Percentiles rank a stretch among this genome's conserved stretches.
Evolutionary conservation across 805 yeast species (phyloP).

Genomic region (Lipomyces orientalis): DNA sequence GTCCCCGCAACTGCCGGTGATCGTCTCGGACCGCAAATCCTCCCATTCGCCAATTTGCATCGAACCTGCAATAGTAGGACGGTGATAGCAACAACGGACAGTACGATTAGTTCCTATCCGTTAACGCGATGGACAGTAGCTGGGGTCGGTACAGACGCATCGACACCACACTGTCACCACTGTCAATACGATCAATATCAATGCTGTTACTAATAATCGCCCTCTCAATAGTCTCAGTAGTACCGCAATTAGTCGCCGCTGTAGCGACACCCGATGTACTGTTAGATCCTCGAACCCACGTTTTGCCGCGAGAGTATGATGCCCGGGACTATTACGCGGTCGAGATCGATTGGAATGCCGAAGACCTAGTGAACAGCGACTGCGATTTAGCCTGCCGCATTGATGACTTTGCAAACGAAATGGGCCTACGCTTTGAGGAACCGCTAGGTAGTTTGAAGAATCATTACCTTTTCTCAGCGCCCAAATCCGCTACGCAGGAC

Average conservation of each 20-base stretch:
- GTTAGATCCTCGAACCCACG: slow-evolving; percentile 28
- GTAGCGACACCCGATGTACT: neutral
- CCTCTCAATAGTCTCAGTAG: neutral
- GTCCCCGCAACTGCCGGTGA: neutral
- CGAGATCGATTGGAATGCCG: slow-evolving; percentile 30
- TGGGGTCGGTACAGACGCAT: neutral
- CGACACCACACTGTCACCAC: neutral
- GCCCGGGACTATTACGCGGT: slow-evolving; percentile 39
- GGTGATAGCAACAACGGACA: neutral
- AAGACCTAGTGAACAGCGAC: slow-evolving; percentile 5
- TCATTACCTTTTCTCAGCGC: slow-evolving; percentile 31
- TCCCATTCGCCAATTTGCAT: neutral
- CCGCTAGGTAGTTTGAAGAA: slow-evolving; percentile 24
- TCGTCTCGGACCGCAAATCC: neutral
- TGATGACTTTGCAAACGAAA: slow-evolving; percentile 17
- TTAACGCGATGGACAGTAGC: neutral
- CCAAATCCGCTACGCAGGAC: neutral
- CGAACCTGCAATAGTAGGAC: neutral
- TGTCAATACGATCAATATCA: neutral
- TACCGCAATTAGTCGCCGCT: neutral
- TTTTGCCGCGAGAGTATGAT: slow-evolving; percentile 38
- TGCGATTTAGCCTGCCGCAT: slow-evolving; percentile 5
- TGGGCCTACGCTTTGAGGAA: slow-evolving; percentile 32
- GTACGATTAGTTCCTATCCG: neutral
- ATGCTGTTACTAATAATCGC: neutral